phyloP scores from a whole-genome alignment of 441 rosid species.

The Kokia cookei region DNA sequence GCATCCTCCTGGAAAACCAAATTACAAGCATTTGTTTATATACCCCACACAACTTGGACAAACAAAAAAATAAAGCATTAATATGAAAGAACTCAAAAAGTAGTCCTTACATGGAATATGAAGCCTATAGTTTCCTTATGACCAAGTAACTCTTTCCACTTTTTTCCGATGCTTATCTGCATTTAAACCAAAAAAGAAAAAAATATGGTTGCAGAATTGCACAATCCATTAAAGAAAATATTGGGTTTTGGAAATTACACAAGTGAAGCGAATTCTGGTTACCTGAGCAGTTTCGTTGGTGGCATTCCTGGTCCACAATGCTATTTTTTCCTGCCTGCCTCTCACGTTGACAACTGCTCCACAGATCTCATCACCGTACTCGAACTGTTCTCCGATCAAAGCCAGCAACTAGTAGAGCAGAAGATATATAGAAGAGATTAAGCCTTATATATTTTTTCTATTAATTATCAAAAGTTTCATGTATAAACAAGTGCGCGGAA shows the following conservation, averaged over 20 bases:
- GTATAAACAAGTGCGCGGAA: neutral
- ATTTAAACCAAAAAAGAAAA: neutral
- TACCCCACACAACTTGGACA: neutral
- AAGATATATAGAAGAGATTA: neutral
- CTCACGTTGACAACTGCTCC: constrained; percentile 87
- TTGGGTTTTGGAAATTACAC: neutral
- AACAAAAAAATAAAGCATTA: neutral
- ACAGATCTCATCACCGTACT: constrained; percentile 79
- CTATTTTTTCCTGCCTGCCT: constrained; percentile 56
- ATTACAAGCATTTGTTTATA: neutral
- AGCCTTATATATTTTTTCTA: neutral
- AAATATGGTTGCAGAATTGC: neutral
- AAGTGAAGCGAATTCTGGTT: constrained; percentile 2
- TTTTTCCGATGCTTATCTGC: constrained; percentile 82
- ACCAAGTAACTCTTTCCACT: constrained; percentile 79
- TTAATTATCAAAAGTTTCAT: neutral
- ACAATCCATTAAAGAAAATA: neutral
- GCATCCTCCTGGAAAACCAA: constrained; percentile 45
- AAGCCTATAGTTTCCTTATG: constrained; percentile 58
- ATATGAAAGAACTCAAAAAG: neutral
- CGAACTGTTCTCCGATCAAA: constrained; percentile 90
- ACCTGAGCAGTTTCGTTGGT: constrained; percentile 85
- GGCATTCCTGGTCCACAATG: constrained; percentile 92
- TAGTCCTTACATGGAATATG: constrained; percentile 60
- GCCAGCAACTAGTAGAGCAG: constrained; percentile 58